Percentiles rank a stretch among this genome's conserved stretches.
phyloP scores from a whole-genome alignment of 1,139 yeast species.

The Yamadazyma jaroonii region DNA sequence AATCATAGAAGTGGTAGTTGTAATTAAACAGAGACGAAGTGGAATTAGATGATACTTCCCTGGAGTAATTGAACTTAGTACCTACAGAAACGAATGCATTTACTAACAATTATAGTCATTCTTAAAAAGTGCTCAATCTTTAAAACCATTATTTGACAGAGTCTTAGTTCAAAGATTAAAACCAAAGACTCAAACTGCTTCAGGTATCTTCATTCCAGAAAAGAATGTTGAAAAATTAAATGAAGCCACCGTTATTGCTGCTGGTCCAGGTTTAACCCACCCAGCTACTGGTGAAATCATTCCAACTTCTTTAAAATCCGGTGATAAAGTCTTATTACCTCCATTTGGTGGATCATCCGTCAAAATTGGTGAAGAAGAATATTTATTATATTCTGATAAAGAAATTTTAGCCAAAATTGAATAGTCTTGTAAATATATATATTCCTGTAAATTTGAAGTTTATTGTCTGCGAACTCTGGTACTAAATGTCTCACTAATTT shows the following conservation, averaged over 20 bases:
- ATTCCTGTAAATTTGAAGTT: slow-evolving; percentile 10
- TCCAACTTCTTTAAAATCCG: slow-evolving; percentile 73
- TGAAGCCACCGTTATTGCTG: slow-evolving; percentile 75
- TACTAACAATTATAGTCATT: slow-evolving; percentile 41
- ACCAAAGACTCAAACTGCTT: slow-evolving; percentile 89
- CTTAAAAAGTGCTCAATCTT: slow-evolving; percentile 81
- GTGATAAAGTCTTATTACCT: slow-evolving; percentile 93
- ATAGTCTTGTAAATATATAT: slow-evolving; percentile 14
- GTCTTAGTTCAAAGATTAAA: slow-evolving; percentile 91
- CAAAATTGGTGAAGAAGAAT: slow-evolving; percentile 83
- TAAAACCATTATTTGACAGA: slow-evolving; percentile 92
- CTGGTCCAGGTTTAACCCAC: slow-evolving; percentile 78
- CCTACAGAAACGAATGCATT: too few relatives aligned
- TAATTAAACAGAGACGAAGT: too few relatives aligned
- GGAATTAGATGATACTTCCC: too few relatives aligned
- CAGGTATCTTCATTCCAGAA: slow-evolving; percentile 95
- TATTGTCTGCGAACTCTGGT: neutral
- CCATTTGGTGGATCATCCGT: slow-evolving; percentile 84
- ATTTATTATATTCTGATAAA: slow-evolving; percentile 77
- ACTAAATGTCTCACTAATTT: neutral
- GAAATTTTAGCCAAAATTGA: slow-evolving; percentile 91
- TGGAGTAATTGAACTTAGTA: too few relatives aligned
- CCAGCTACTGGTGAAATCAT: slow-evolving; percentile 63
- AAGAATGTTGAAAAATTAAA: slow-evolving; percentile 92
- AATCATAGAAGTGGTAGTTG: neutral